Evolutionary conservation across 2,329 filamentous ascomycete genomes (phyloP), one percentile per base, ranked within the genome.

Genomic region (Fusarium sp.): DNA sequence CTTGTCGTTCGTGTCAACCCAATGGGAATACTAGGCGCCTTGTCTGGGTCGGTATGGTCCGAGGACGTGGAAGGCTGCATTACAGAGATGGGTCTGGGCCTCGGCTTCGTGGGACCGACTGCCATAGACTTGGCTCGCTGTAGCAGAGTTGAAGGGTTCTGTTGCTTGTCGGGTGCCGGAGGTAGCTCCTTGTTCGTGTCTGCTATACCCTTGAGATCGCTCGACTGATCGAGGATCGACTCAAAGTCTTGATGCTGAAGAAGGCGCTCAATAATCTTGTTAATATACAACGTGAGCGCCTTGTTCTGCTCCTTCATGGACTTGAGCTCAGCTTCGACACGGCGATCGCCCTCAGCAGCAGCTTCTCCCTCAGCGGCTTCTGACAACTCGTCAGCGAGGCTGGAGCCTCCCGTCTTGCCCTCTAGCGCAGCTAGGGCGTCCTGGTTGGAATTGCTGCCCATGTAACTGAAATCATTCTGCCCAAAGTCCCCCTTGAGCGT

Each of bases 201-300:
- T 36, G 70, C 65, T 25, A 67, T 70, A 23, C 70, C 70, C 53
- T 75, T 72, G 50, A 75, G 69, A 52, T 89, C 85, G 47, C 86
- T 85, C 9, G 89, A 91, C 75, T 92, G 90, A 73, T 96, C 92
- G 36, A 97, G 82, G 58, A 98, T 96, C 61, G 92, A 88, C 78
- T 99, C 94, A 67, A 97, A 98, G 67, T 96, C 93, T 71, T 96
- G 91, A 77, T 97, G 91, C 73, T 96, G 91, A 61, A 99, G 84
- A 39, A 99, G 86, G 53, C 95, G 90, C 75, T 95, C 95, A 74
- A 99, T 97, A 75, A 99, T 98, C 79, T 95, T 96, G 84, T 98
- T 97, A 81, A 99, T 97, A 80, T 99, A 99, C 65, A 98, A 82
- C 21, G 93, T 96, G 68, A 99, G 82, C 27, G 95, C 95, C 80